Evolutionary conservation across 768 basidiomycete genomes (phyloP), one percentile per base, ranked within the genome.

Genomic region (Psilocybe tampanensis): DNA sequence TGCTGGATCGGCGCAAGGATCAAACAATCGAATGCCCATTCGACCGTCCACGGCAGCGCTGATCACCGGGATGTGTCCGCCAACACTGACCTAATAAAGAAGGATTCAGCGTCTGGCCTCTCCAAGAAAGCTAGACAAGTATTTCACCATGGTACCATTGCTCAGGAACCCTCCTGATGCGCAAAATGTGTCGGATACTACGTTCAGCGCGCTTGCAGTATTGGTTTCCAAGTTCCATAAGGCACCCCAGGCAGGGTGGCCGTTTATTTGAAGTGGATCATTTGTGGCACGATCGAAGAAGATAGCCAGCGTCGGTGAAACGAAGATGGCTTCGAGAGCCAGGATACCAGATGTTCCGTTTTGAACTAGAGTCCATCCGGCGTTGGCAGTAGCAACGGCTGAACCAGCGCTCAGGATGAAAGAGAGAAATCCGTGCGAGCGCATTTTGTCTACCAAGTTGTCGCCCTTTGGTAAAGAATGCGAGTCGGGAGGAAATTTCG

Each of bases 191-290:
- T 80, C 72, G n/a, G 73, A 70, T 8, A 70, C 50, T n/a, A 75
- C 61, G 43, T 70, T 64, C 8, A 77, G 56, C 9, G 76, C 65
- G 13, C 72, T 70, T 1, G 72, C 69, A 3, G 66, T 71, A 39
- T 76, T 74, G 1, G 77, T 78, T 57, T 72, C 66, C 11, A 80
- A 60, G 53, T 80, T 70, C 63, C 77, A 74, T 15, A 80, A 65
- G 7, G 75, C 77, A 24, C 74, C 76, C 80, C 79, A 80, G 8
- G 79, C 79, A 17, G 75, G 66, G 56, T 79, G 77, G 1, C 73
- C 74, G 49, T 77, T 69, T 52, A 80, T 66, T 18, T 62, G 69
- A 1, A 80, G 64, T 13, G 77, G 74, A 43, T 81, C 79, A 55
- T 79, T 68, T 9, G 59, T 68, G 5, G 69, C 69, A 43, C 66